Base-by-base conservation (phyloP, 176 grass and related monocot species). In the Pontederia crassipes region DNA sequence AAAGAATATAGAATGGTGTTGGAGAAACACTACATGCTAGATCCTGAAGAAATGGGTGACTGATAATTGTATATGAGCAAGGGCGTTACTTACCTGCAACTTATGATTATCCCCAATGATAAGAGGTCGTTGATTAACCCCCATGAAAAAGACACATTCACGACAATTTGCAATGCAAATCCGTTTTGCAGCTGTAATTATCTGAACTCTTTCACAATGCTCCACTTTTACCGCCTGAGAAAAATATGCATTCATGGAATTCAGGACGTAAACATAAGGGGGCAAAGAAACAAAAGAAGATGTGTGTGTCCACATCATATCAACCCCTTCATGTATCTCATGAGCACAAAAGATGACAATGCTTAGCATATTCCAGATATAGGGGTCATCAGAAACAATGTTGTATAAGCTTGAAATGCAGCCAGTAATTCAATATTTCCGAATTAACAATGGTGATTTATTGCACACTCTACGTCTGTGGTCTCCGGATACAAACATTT, bases 61-160 rank as follows among this genome's bases (percentile, higher is more conserved):
- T n/a, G n/a, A n/a, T n/a, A n/a, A n/a, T n/a, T n/a, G n/a, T n/a
- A n/a, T n/a, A n/a, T n/a, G n/a, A n/a, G n/a, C 54, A 48, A 55
- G 52, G 67, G 52, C 62, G 6, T 67, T 62, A 46, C 70, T 80
- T 72, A 86, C 93, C 64, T 98, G 93, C 74, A 98, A 73, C 75
- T 98, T 98, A 82, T 98, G 88, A 79, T 98, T 98, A 71, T 98
- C 93, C 57, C 93, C 93, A 47, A 92, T 72, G 17, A 98, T 76
- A 65, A 98, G 87, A 65, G 93, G 93, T 64, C 68, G 79, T 52
- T 89, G 79, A 75, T 92, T 98, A 64, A 98, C 84, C 46, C 93
- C 93, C 65, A 98, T 62, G 71, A 83, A 98, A 71, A 98, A 98
- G 40, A 91, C 69, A 72, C 93, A 98, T 55, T 98, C 93, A 4